phyloP scores from a whole-genome alignment of 805 yeast species.

The Wickerhamomyces ciferrii region DNA sequence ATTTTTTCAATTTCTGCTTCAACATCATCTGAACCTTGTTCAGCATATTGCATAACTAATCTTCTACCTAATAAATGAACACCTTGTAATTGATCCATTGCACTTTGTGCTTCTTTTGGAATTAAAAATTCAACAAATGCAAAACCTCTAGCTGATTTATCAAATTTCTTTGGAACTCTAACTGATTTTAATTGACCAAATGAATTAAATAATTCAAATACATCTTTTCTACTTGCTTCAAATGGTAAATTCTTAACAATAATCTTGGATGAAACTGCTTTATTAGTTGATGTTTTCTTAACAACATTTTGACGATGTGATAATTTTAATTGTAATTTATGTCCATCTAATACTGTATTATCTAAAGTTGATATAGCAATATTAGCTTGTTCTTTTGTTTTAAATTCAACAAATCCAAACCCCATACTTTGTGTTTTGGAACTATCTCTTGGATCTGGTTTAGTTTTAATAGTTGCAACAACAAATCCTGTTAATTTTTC shows the following conservation, averaged over 20 bases:
- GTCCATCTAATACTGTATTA: slow-evolving; percentile 81
- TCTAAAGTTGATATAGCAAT: slow-evolving; percentile 70
- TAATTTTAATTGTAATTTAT: slow-evolving; percentile 80
- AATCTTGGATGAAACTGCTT: slow-evolving; percentile 58
- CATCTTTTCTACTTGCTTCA: slow-evolving; percentile 89
- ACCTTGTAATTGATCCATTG: slow-evolving; percentile 90
- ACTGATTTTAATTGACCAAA: slow-evolving; percentile 94
- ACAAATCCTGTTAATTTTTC: slow-evolving; percentile 73
- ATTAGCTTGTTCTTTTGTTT: slow-evolving; percentile 70
- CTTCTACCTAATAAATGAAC: slow-evolving; percentile 96
- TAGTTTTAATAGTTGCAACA: slow-evolving; percentile 76
- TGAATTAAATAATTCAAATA: slow-evolving; percentile 88
- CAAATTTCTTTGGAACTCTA: slow-evolving; percentile 94
- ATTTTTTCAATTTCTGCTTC: slow-evolving; percentile 88
- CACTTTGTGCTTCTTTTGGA: slow-evolving; percentile 87
- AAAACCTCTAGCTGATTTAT: slow-evolving; percentile 93
- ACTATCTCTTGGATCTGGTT: slow-evolving; percentile 75
- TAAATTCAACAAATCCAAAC: slow-evolving; percentile 92
- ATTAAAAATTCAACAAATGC: slow-evolving; percentile 92
- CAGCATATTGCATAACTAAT: slow-evolving; percentile 88
- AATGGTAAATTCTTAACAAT: slow-evolving; percentile 96
- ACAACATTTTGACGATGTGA: slow-evolving; percentile 66
- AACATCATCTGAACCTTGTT: slow-evolving; percentile 73
- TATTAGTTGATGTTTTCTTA: slow-evolving; percentile 23
- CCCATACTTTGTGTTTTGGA: slow-evolving; percentile 87